Evolutionary conservation across 2,329 filamentous ascomycete genomes (phyloP).

Genomic region (Plectosphaerella sp.): DNA sequence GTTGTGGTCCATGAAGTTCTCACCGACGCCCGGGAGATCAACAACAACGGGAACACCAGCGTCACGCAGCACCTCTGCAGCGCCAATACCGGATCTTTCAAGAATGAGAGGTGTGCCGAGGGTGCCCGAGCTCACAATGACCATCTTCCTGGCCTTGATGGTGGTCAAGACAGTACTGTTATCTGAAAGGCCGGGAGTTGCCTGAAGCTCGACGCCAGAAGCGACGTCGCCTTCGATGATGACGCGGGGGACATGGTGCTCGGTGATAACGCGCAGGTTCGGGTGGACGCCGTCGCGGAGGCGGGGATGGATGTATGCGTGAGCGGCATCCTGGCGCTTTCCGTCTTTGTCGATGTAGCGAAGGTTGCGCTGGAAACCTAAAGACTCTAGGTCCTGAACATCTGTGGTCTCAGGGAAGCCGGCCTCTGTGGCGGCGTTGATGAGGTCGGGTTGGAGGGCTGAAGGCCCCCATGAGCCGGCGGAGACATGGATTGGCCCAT

Average conservation of each 20-base stretch:
- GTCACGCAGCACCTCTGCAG: conserved; percentile 29
- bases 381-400: conserved; percentile 34
- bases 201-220: conserved; percentile 40
- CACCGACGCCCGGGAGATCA: conserved; percentile 43
- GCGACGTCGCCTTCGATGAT: conserved; percentile 41
- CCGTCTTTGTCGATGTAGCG: conserved; percentile 30
- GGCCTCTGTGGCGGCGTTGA: conserved; percentile 35
- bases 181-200: conserved; percentile 28
- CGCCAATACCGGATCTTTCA: conserved; percentile 6
- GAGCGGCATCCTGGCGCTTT: conserved; percentile 29
- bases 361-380: conserved; percentile 14
- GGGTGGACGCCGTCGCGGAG: conserved; percentile 19
- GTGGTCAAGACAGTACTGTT: conserved; percentile 8
- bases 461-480: conserved; percentile 36
- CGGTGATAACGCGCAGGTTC: conserved; percentile 22
- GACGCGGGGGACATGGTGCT: conserved; percentile 16
- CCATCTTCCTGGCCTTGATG: conserved; percentile 37
- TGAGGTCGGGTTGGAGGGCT: conserved; percentile 35
- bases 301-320: conserved; percentile 20
- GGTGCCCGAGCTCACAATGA: conserved; percentile 17
- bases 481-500: conserved; percentile 44
- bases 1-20: conserved; percentile 38
- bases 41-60: conserved; percentile 42
- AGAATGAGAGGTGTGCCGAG: conserved; percentile 4
- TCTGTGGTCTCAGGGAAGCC: conserved; percentile 44